A percentile compares a stretch with the other conserved stretches of the same genome.
Evolutionary conservation across 345 rosid species (phyloP).

Genomic region (Aethionema arabicum): DNA sequence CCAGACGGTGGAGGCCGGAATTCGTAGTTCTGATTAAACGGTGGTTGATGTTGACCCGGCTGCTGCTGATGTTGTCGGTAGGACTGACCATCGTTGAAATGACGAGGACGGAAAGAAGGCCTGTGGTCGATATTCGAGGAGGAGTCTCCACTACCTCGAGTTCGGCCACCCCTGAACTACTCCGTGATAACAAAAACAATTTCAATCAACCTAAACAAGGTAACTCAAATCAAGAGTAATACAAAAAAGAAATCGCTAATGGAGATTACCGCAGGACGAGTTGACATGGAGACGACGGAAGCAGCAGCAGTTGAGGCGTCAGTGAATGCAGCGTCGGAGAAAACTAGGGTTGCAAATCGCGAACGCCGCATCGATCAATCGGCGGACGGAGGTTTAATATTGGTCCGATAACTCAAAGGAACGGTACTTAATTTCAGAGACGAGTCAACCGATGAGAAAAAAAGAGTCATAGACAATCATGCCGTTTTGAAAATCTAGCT

Average conservation of each 20-base stretch:
- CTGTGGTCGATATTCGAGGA: constrained; percentile 16
- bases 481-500: constrained; percentile 11
- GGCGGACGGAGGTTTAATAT: constrained; percentile 3
- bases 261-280: constrained; percentile 46
- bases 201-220: constrained; percentile 5
- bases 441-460: constrained; percentile 28
- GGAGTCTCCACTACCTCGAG: constrained; percentile 32
- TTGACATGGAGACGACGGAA: constrained; percentile 45
- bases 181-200: constrained; percentile 22
- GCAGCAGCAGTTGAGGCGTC: constrained; percentile 24
- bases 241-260: not conserved
- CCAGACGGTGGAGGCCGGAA: constrained; percentile 28
- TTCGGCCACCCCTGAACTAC: constrained; percentile 66
- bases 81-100: constrained; percentile 9
- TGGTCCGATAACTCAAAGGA: not conserved
- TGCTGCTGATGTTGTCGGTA: constrained; percentile 25
- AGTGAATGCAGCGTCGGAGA: constrained; percentile 33
- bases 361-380: constrained; percentile 43
- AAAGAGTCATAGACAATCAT: not conserved
- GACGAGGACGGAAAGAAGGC: constrained; percentile 29
- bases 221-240: not conserved
- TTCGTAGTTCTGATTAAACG: constrained; percentile 28
- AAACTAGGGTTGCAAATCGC: constrained; percentile 23
- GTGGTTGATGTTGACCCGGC: constrained; percentile 31
- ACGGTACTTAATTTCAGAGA: constrained; percentile 18